Percentiles rank a stretch among this genome's conserved stretches.
Evolutionary conservation across 768 basidiomycete genomes (phyloP).

Genomic region (Pholiota molesta): DNA sequence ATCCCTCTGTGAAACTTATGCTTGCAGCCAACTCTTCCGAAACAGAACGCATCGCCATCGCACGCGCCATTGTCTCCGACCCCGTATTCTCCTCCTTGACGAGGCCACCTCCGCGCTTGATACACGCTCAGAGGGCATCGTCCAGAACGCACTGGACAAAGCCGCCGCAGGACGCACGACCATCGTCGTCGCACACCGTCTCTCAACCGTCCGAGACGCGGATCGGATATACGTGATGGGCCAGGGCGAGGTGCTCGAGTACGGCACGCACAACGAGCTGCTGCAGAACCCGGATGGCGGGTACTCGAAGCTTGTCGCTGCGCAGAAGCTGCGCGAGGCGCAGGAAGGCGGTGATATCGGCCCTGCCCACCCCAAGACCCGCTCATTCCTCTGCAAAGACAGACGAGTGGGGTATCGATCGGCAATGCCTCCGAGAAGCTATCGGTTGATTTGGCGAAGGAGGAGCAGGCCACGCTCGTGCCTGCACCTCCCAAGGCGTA

Average conservation of each 20-base stretch:
- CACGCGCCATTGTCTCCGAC: slow-evolving; percentile 87
- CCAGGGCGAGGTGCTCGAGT: slow-evolving; percentile 78
- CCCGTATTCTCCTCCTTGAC: slow-evolving; percentile 87
- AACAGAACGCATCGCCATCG: slow-evolving; percentile 78
- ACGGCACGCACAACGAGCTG: slow-evolving; percentile 77
- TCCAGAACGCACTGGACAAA: slow-evolving; percentile 90
- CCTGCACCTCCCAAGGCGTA: neutral
- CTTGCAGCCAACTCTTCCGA: neutral
- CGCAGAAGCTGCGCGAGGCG: slow-evolving; percentile 74
- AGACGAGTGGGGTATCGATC: neutral
- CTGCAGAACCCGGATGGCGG: slow-evolving; percentile 56
- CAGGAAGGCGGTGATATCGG: neutral
- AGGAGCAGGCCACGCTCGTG: neutral
- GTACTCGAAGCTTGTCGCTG: slow-evolving; percentile 75
- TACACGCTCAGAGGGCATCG: slow-evolving; percentile 84
- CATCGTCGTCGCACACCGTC: slow-evolving; percentile 79
- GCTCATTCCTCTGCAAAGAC: slow-evolving; percentile 22
- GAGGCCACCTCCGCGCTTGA: slow-evolving; percentile 91
- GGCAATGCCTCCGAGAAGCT: neutral
- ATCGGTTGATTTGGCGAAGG: neutral
- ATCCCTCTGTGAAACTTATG: too few species aligned
- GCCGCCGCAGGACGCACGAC: slow-evolving; percentile 80
- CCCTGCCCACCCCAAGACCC: neutral
- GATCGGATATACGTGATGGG: slow-evolving; percentile 90
- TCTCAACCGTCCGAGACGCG: slow-evolving; percentile 86